Base-by-base conservation (phyloP, 2,329 filamentous ascomycete genomes). In the Purpureocillium takamizusanense region DNA sequence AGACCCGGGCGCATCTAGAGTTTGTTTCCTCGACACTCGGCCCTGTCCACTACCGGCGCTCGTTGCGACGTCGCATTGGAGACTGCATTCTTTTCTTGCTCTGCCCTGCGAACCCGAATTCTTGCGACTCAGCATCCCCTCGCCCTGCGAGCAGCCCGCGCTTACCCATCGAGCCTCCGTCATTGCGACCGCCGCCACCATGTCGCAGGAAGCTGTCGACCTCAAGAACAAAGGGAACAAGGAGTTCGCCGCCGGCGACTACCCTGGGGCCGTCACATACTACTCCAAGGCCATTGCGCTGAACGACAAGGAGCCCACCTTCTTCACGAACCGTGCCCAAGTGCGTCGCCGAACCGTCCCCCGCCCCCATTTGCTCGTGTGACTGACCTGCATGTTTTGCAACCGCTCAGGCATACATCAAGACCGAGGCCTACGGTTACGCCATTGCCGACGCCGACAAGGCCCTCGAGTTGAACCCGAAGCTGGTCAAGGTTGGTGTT, bases 221-320 rank as follows among this genome's bases (percentile, higher is more conserved):
- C 70, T 94, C 51, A 98, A 98, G 70, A 83, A 94, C 62, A 76
- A 94, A 63, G 92, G 92, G 59, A 98, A 98, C 66, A 85, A 89
- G 56, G 88, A 88, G 38, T 97, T 97, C 65, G 78, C 81, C 40
- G 71, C 79, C 25, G 87, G 95, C 54, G 84, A 97, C 68, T 98
- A 86, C 84, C 76, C 74, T 10, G 67, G 73, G 3, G 92, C 92
- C 7, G 74, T 95, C 46, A 81, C 89, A 2, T 78, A 81, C 49
- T 98, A 98, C 63, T 79, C 78, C 39, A 76, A 94, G 63, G 90
- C 90, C 18, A 97, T 98, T 56, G 81, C 84, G 43, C 66, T 86
- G 50, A 81, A 95, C 63, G 77, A 83, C 56, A 72, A 83, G 50
- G 84, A 97, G 55, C 85, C 89, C 7, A 84, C 89, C 0, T 97